Conservation (phyloP, 345 rosid species). For the Salix brachista region DNA sequence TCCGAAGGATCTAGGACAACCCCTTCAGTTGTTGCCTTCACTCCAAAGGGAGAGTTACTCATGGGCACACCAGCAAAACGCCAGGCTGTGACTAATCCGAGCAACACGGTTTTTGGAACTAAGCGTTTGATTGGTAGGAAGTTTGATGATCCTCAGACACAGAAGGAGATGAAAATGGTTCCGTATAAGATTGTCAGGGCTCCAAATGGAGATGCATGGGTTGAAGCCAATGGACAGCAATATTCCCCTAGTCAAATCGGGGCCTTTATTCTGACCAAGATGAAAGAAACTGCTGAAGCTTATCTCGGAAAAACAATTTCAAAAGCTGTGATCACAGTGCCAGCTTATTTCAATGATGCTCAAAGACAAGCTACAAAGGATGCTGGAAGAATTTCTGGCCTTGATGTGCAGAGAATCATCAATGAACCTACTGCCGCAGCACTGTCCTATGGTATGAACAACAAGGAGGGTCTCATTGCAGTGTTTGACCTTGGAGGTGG, state of each 20-base stretch:
- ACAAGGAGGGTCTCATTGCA: conserved; percentile 37
- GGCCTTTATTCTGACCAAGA: conserved; percentile 33
- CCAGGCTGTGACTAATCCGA: conserved; percentile 38
- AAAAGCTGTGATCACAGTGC: conserved; percentile 36
- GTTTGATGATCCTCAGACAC: conserved; percentile 31
- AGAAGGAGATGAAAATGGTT: conserved; percentile 41
- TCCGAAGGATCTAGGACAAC: conserved; percentile 38
- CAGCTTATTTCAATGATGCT: conserved; percentile 42
- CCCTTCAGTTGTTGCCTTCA: conserved; percentile 34
- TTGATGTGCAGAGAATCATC: conserved; percentile 35
- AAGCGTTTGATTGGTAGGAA: conserved; percentile 33
- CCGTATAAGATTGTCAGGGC: conserved; percentile 34
- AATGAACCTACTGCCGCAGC: conserved; percentile 44
- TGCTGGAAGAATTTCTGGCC: conserved; percentile 37
- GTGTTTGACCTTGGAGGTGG: conserved; percentile 40
- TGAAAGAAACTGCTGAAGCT: conserved; percentile 37
- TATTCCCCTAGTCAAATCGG: conserved; percentile 38
- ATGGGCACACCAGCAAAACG: conserved; percentile 40
- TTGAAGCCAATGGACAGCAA: conserved; percentile 33
- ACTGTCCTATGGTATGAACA: conserved; percentile 35
- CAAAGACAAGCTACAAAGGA: conserved; percentile 40
- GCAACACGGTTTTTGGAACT: conserved; percentile 34
- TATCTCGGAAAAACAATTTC: conserved; percentile 28
- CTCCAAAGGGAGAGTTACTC: conserved; percentile 29
- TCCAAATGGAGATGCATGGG: conserved; percentile 41